Base-by-base conservation (phyloP, 2,329 filamentous ascomycete species). In the Zopfia rhizophila region DNA sequence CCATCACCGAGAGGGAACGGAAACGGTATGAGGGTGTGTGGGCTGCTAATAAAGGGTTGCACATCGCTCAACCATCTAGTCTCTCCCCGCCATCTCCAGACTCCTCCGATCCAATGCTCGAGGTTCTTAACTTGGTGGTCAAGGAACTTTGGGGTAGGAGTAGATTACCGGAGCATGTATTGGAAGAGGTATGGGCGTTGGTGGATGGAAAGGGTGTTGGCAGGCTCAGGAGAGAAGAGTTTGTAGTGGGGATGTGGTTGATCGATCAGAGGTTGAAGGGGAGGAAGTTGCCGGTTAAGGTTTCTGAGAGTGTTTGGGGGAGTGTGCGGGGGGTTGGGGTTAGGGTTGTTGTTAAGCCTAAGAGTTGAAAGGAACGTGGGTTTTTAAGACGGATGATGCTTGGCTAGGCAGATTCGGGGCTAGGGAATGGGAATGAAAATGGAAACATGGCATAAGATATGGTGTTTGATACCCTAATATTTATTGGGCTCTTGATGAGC, bases 21-120 rank as follows among this genome's bases (percentile, higher is more conserved):
- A 89, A 88, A 62, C 81, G 90, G 1, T 94, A 94, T 68, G 90
- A 93, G 68, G 90, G 88, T 2, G 82, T 94, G 1, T 94, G 89
- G 89, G 90, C 90, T 1, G 90, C 88, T 29, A 94, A 94, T 60
- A 83, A 85, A 36, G 89, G 89, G 0, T 47, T 84, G 0, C 58
- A 69, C 33, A 62, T 69, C 18, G 51, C 66, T 8, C 48, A 10
- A 52, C 53, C 5, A 53, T 36, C 23, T 45, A 50, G 6, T 22
- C 22, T 7, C 38, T 23, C 23, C 49, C 7, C 47, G 4, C 33
- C 43, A 6, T 35, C 53, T 40, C 52, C 13, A 3, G 5, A 32
- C 13, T 19, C 40, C 24, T 49, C 52, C 4, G 65, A 67, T 18
- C 54, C 68, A 3, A 70, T 72, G 1, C 78, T 83, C 11, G 77